These are phyloP conservation scores for Tetraselmis striata DNA, from an alignment of 139 green algal genomes.

Conservation along the genomic window DNA sequence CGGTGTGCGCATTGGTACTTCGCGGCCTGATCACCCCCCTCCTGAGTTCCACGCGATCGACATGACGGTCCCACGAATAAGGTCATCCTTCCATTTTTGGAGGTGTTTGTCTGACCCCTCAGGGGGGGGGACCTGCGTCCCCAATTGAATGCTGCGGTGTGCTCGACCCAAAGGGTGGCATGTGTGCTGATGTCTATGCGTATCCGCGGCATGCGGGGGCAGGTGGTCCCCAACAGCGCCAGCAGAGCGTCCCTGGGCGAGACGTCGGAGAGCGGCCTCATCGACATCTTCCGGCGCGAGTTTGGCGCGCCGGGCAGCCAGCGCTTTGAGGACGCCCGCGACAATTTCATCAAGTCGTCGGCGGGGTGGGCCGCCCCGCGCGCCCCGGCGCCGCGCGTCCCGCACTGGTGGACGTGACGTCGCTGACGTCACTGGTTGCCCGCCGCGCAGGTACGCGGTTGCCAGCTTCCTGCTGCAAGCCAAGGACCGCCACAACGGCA, in stretches of 20 bases:
- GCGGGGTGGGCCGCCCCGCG: conserved; percentile 25
- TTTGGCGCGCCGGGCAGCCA: conserved; percentile 72
- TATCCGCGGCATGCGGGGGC: background rate
- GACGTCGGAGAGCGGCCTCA: conserved; percentile 79
- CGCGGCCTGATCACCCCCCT: too few species aligned
- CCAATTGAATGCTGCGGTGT: too few species aligned
- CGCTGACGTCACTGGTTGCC: conserved; percentile 25
- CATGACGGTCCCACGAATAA: too few species aligned
- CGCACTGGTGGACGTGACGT: conserved; percentile 10
- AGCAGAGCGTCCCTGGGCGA: conserved; percentile 72
- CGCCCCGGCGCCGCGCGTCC: too few species aligned
- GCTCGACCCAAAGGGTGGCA: too few species aligned
- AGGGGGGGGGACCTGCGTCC: too few species aligned
- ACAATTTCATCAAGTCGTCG: conserved; percentile 79
- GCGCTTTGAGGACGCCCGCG: conserved; percentile 77
- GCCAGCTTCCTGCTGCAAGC: conserved; percentile 82
- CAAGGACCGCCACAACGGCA: conserved; percentile 98
- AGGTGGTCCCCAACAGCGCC: conserved; percentile 35
- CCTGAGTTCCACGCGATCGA: too few species aligned
- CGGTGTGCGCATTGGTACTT: too few species aligned
- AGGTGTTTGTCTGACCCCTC: too few species aligned
- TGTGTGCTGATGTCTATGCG: background rate
- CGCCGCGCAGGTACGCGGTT: conserved; percentile 70
- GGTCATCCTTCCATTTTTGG: too few species aligned
- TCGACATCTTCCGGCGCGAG: conserved; percentile 87